Base-by-base conservation (phyloP, 495 filamentous ascomycete genomes). In the Talaromyces proteolyticus region DNA sequence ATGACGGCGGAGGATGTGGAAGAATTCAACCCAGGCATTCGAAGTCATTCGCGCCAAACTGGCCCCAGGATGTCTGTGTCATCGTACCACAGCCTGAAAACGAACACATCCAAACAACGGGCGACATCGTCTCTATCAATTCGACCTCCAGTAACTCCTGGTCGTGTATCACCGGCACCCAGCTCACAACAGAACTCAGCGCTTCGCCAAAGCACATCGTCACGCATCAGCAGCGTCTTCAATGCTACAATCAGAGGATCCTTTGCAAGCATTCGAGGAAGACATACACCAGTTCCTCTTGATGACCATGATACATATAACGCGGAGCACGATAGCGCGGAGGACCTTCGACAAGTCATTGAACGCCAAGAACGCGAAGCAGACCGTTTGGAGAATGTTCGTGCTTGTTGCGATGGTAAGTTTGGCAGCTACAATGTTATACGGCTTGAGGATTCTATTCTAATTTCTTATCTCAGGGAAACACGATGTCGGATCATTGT, bases 351-450 rank as follows among this genome's bases (percentile, higher is more conserved):
- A 50, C 75, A 81, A 48, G 81, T 85, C 45, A 85, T 89, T 55
- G 86, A 89, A 59, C 68, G 73, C 50, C 85, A 91, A 55, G 88
- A 95, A 55, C 69, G 75, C 44, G 85, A 87, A 51, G 69, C 80
- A 14, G 88, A 90, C 58, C 73, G 83, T 50, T 74, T 98, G 55
- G 94, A 96, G 70, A 96, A 98, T 61, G 93, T 98, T 43, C 77
- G 93, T 62, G 91, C 91, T 47, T 98, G 93, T 70, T 98, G 93
- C 67, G 93, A 96, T 80, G 93, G 90, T 92, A 72, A 75, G 84
- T 72, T 55, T 50, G 34, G 19, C 21, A 20, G 29, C 21, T 40
- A n/a, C 12, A 1, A 8, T 38, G 14, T 51, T 46, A 12, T 6
- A 20, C 44, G n/a, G 8, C 24, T 41, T 44, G 5, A 37, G 2